Evolutionary conservation across 257 asterid species (phyloP).

Genomic region (Solanum microdontum): DNA sequence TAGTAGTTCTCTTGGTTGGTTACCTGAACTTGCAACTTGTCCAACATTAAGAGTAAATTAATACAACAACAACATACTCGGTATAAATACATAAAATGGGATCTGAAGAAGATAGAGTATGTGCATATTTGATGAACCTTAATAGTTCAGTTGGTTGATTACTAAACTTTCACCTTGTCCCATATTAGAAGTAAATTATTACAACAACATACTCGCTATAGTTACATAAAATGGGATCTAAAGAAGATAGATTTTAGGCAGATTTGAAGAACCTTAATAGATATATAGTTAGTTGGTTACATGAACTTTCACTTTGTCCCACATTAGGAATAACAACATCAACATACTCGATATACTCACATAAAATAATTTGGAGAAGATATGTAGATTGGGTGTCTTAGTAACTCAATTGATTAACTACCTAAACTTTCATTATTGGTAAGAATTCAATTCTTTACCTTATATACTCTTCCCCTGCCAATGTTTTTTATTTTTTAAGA

Average conservation of each 20-base stretch:
- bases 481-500: no score
- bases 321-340: no score
- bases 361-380: no score
- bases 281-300: background rate
- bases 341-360: background rate
- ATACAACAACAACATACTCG: background rate
- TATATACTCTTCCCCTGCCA: background rate
- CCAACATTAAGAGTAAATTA: no score
- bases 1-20: background rate
- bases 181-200: no score
- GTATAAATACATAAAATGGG: background rate
- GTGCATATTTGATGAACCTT: background rate
- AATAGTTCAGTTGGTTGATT: background rate
- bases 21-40: no score
- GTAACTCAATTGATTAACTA: background rate
- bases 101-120: rapidly evolving
- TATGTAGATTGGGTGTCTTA: no score
- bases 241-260: background rate
- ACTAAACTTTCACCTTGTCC: no score
- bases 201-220: no score
- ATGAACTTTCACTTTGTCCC: background rate
- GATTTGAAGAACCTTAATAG: background rate
- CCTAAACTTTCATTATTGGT: background rate
- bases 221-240: background rate
- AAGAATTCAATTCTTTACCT: background rate